A percentile compares a stretch with the other conserved stretches of the same genome.
Conservation (phyloP, 352 stramenopile genomes). For the Phytophthora hibernalis region DNA sequence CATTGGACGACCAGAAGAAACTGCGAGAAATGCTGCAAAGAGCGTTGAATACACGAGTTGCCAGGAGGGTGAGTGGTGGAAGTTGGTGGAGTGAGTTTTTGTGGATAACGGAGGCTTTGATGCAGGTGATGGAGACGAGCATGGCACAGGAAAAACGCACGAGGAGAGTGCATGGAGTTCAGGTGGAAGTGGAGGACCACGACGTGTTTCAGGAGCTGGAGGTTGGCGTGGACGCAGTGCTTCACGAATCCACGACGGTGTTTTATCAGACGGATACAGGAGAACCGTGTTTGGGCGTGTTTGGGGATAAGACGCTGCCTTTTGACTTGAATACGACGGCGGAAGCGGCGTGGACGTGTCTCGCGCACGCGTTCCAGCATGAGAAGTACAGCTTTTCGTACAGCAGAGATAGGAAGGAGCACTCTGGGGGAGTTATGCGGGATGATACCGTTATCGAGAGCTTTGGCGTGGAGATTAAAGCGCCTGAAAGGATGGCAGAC, state of each 20-base stretch:
- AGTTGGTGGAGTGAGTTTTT: not conserved
- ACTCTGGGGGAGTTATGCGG: slow-evolving; percentile 6
- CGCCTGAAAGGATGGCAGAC: slow-evolving; percentile 51
- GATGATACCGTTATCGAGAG: slow-evolving; percentile 71
- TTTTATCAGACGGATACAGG: slow-evolving; percentile 38
- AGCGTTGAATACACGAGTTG: slow-evolving; percentile 42
- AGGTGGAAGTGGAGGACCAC: slow-evolving; percentile 33
- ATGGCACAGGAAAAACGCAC: slow-evolving; percentile 33
- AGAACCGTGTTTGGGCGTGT: slow-evolving; percentile 35
- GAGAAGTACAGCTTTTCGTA: slow-evolving; percentile 49
- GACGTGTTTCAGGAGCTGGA: slow-evolving; percentile 47
- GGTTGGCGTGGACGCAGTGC: slow-evolving; percentile 43
- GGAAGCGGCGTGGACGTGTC: slow-evolving; percentile 47
- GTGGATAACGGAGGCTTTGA: not conserved
- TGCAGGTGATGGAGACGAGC: slow-evolving; percentile 41
- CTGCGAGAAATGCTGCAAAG: slow-evolving; percentile 40
- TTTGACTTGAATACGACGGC: slow-evolving; percentile 48
- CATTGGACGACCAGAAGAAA: slow-evolving; percentile 42
- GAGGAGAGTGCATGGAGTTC: slow-evolving; percentile 33
- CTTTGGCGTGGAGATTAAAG: slow-evolving; percentile 63
- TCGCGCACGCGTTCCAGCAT: slow-evolving; percentile 45
- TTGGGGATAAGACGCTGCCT: slow-evolving; percentile 55
- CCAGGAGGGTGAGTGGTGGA: slow-evolving; percentile 27
- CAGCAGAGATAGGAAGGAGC: slow-evolving; percentile 21
- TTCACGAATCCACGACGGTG: slow-evolving; percentile 43